A percentile compares a stretch with the other conserved stretches of the same genome.
Conservation (phyloP, 768 basidiomycete genomes). For the Candolleomyces efflorescens region DNA sequence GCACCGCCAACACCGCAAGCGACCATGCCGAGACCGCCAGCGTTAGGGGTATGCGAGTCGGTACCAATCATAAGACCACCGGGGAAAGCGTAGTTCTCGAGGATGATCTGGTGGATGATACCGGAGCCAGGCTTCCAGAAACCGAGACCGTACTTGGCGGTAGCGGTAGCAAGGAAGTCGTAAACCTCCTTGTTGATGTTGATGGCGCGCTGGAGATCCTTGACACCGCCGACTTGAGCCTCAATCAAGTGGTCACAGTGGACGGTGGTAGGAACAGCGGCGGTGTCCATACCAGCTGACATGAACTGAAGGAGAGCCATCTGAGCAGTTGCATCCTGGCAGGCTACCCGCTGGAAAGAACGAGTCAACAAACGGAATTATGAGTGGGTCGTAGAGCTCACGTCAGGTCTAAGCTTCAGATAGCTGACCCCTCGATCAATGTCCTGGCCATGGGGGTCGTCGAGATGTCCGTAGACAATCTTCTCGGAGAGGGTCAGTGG, state of each 20-base stretch:
- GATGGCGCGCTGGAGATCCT: conserved; percentile 91
- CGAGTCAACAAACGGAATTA: conserved; percentile 3
- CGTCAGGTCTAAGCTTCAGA: conserved; percentile 96
- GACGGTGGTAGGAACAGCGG: conserved; percentile 96
- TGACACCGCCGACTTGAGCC: conserved; percentile 89
- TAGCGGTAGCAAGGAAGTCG: conserved; percentile 96
- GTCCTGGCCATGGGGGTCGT: conserved; percentile 88
- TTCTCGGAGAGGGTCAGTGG: conserved; percentile 95
- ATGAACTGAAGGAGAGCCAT: conserved; percentile 99
- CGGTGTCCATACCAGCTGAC: conserved; percentile 98
- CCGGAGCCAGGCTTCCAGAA: conserved; percentile 99
- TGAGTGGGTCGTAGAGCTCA: conserved; percentile 37
- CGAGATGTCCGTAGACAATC: conserved; percentile 96
- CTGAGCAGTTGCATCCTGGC: conserved; percentile 93
- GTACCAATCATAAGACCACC: conserved; percentile 99
- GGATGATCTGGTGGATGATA: conserved; percentile 98
- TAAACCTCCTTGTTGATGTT: conserved; percentile 98
- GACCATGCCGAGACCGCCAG: conserved; percentile 98
- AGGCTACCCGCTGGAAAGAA: conserved; percentile 67
- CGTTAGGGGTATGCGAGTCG: conserved; percentile 98
- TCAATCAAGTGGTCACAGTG: conserved; percentile 99
- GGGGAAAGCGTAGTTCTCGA: conserved; percentile 99
- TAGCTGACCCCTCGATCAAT: conserved; percentile 91
- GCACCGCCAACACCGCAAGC: conserved; percentile 99
- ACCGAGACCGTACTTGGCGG: conserved; percentile 98